Base-by-base conservation (phyloP, 192 early-diverging fungal species). In the Martensiomyces pterosporus region DNA sequence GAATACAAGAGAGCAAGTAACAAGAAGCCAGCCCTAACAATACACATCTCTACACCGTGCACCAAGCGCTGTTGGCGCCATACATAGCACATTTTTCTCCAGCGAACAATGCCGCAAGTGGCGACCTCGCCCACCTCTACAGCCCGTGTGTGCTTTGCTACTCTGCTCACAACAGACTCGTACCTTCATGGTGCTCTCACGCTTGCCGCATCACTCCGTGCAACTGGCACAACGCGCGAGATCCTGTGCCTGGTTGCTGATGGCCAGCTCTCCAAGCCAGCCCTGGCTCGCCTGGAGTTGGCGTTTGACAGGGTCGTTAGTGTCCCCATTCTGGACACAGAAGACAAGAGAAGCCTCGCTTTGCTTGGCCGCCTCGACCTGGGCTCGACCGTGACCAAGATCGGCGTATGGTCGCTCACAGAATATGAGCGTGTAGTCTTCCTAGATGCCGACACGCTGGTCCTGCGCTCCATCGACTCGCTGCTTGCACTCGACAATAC, bases 301-400 rank as follows among this genome's bases (percentile, higher is more conserved):
- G 70, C 78, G 13, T 92, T 80, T 52, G 89, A 89, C 55, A 47
- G 64, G 9, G 67, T 95, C 34, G 67, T 92, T 33, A 64, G 63
- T 41, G 88, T 93, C 24, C 78, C 81, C 5, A 61, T 80, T 24
- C 57, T 93, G n/a, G 60, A 78, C 27, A 85, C 87, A 8, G 47
- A 52, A 17, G 78, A 86, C 24, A 33, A 35, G 0, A 58, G 24
- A 24, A 60, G 59, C 29, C 35, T 74, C 33, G 54, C 57, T 33
- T 46, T 97, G 16, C 80, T 97, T 12, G 92, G 91, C 24, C 76
- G 94, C 5, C 85, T 87, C 2, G 94, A 97, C 39, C 83, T 97
- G 1, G 88, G 88, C 47, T 72, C 86, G 23, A 94, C 94, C 0
- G 84, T 85, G 32, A 93, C 91, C 38, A 97, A 97, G 65, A 77